Base-by-base conservation (phyloP, 1,139 yeast genomes). In the Lodderomyces orthopsilosis region DNA sequence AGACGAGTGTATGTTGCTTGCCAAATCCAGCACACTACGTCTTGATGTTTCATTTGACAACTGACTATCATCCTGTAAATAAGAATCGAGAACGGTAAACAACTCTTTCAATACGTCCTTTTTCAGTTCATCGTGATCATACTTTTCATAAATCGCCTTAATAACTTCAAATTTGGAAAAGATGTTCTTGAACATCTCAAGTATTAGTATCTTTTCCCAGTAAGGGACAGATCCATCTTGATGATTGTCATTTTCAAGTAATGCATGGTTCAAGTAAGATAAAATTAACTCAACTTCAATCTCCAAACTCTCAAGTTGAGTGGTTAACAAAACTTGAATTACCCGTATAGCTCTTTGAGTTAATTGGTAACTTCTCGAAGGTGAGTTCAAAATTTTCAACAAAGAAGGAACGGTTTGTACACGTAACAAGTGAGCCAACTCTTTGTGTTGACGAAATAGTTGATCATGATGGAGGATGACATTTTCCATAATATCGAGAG, bases 241-340 rank as follows among this genome's bases (percentile, higher is more conserved):
- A 10, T 37, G 22, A 14, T 35, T 38, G 12, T 55, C 50, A 21
- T 56, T 57, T 32, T 57, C 58, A 18, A 70, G 70, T 8, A 88
- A 59, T 35, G 79, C 74, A 54, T 87, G 95, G 23, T 86, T 85
- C 32, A 90, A 63, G 35, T 85, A 70, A 0, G 95, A 82, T 18
- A 91, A 62, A 1, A 91, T 79, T 6, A 89, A 89, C 56, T 89
- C 96, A 24, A 88, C 75, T 60, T 91, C 97, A 33, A 86, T 76
- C 41, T 79, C 83, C 28, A 91, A 63, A 13, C 80, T 74, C 0
- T 70, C 62, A 33, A 89, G 69, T 48, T 84, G 90, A 9, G 81
- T 72, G 15, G 78, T 67, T 12, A 90, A 63, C 37, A 90, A 59
- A 5, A 87, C 66, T 39, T 76, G 74, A 10, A 88, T 70, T 12